Base-by-base conservation (phyloP, 2,329 filamentous ascomycete genomes). In the Magnaporthiopsis poae region DNA sequence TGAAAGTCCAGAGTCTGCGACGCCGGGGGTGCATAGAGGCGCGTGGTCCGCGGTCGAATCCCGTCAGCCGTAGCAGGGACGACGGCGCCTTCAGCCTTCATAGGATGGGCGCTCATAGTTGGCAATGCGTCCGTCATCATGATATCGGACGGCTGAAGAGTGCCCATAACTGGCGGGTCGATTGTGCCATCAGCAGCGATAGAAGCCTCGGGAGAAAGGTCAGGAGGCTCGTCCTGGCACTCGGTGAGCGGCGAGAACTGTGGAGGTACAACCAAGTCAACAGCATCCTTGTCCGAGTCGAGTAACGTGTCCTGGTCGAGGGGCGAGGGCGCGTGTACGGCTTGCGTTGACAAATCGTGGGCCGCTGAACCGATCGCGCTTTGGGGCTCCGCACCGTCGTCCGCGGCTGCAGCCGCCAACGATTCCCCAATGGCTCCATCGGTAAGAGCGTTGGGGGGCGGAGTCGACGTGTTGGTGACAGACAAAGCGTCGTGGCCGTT, bases 81-180 rank as follows among this genome's bases (percentile, higher is more conserved):
- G 59, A 60, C n/a, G 36, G 4, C 13, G 29, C n/a, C 18, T 27
- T 52, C 29, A 7, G n/a, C 15, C 12, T 25, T 8, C 36, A 21
- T 15, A 15, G 21, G 13, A 36, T 9, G 25, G 9, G 21, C 18
- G 11, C 18, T 12, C 18, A 27, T 33, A 5, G 62, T 59, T 29
- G 67, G 36, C 56, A 69, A 64, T 46, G 68, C 69, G 52, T 75
- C 72, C 0, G 67, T 61, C 73, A 75, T 75, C 5, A 69, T 62
- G 1, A 72, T 61, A 13, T 74, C 66, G 2, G 56, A 8, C 13
- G 65, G 61, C 11, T 36, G 27, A 5, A 46, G 29, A 13, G 13
- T 39, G 12, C 25, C 62, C 15, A 60, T 25, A 12, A 46, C 33
- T 2, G 35, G 56, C 11, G 46, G 46, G 31, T 66, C 66, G 46